phyloP scores from a whole-genome alignment of 108 stramenopile genomes.

The Discostella pseudostelligera region DNA sequence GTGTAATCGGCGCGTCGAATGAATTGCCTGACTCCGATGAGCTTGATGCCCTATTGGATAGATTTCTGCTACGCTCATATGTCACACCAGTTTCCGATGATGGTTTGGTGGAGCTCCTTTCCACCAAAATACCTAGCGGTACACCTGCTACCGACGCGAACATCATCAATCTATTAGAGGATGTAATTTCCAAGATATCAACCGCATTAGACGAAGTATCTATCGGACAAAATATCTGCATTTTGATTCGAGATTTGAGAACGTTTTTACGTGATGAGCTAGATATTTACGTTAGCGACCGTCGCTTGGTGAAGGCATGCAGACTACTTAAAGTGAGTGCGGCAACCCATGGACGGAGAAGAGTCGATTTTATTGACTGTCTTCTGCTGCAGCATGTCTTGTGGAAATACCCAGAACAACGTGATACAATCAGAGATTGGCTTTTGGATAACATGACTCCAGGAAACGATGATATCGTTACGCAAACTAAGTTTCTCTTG shows the following conservation, averaged over 20 bases:
- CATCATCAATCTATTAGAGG: conserved; percentile 39
- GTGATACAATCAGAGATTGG: conserved; percentile 54
- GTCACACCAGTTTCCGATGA: conserved; percentile 68
- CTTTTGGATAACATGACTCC: conserved; percentile 66
- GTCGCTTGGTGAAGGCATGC: conserved; percentile 65
- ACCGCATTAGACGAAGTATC: conserved; percentile 32
- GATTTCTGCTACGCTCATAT: conserved; percentile 68
- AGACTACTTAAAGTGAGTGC: conserved; percentile 62
- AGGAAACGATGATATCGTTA: conserved; percentile 17
- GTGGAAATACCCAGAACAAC: conserved; percentile 64
- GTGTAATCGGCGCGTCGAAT: conserved; percentile 79
- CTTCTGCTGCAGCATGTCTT: conserved; percentile 62
- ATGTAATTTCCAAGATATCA: conserved; percentile 34
- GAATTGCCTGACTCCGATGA: conserved; percentile 76
- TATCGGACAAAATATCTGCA: conserved; percentile 46
- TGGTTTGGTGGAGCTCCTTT: conserved; percentile 56
- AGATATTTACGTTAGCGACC: conserved; percentile 60
- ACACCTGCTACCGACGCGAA: neutral
- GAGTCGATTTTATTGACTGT: conserved; percentile 64
- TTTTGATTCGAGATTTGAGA: conserved; percentile 53
- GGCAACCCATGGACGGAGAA: conserved; percentile 53
- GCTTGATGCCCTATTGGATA: conserved; percentile 71
- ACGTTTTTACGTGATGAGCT: conserved; percentile 55
- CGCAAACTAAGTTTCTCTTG: conserved; percentile 55
- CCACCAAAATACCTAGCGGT: conserved; percentile 34